A percentile compares a stretch with the other conserved stretches of the same genome.
phyloP scores from a whole-genome alignment of 495 filamentous ascomycete species.

The Xylaria scruposa region DNA sequence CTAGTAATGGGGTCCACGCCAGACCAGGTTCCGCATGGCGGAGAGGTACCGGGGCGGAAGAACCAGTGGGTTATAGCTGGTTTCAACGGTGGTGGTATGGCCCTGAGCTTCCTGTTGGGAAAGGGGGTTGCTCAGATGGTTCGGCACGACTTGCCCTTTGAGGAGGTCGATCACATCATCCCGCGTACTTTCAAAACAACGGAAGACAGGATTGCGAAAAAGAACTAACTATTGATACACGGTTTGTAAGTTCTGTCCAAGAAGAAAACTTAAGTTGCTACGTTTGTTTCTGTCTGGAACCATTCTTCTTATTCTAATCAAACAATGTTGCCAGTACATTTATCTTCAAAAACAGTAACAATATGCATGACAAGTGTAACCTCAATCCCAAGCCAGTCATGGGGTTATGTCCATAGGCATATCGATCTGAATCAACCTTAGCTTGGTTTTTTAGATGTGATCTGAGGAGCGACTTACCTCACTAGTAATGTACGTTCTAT shows the following conservation, averaged over 20 bases:
- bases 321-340: neutral
- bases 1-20: conserved; percentile 53
- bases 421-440: no score
- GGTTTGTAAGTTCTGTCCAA: no score
- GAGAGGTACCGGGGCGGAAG: conserved; percentile 49
- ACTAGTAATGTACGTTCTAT: no score
- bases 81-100: conserved; percentile 64
- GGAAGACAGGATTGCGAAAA: conserved; percentile 28
- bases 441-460: no score
- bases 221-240: no score
- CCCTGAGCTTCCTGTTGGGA: conserved; percentile 51
- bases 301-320: neutral
- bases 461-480: no score
- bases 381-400: no score
- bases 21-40: conserved; percentile 57
- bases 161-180: conserved; percentile 42
- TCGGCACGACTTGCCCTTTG: conserved; percentile 37
- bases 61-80: conserved; percentile 57
- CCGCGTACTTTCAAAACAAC: conserved; percentile 52
- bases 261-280: no score
- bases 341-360: neutral
- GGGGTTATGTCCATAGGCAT: no score
- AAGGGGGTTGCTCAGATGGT: conserved; percentile 58
- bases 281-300: neutral
- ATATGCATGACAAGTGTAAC: no score